A percentile compares a stretch with the other conserved stretches of the same genome.
phyloP scores from a whole-genome alignment of 225 moss, liverwort and hornwort genomes.

The Physcomitrellopsis africana region DNA sequence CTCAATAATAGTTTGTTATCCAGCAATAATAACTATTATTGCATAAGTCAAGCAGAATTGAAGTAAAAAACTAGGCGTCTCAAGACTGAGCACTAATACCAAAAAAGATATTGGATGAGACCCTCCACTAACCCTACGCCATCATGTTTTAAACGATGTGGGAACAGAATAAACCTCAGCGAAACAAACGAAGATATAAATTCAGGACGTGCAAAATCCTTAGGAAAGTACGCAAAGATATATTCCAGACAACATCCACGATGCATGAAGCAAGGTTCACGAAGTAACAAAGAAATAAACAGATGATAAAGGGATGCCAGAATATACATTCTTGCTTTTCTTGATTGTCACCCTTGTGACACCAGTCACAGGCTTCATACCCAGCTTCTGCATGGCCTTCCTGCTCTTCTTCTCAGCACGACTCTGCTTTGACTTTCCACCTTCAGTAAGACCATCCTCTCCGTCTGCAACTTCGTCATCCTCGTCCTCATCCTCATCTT shows the following conservation, averaged over 20 bases:
- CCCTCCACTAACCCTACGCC: too few species aligned
- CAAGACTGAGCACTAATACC: too few species aligned
- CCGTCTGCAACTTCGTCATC: conserved; percentile 54
- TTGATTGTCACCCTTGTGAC: conserved; percentile 89
- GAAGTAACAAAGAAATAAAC: not conserved
- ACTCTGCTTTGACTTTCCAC: conserved; percentile 76
- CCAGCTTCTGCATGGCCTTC: conserved; percentile 94
- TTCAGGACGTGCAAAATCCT: too few species aligned
- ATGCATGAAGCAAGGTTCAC: not conserved
- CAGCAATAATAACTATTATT: too few species aligned
- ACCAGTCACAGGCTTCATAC: conserved; percentile 86
- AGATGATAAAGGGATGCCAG: not conserved
- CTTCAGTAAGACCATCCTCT: conserved; percentile 42
- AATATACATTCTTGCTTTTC: conserved; percentile 83
- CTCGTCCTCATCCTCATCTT: conserved; percentile 86
- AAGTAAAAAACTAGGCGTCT: too few species aligned
- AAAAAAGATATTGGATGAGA: too few species aligned
- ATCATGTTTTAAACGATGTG: too few species aligned
- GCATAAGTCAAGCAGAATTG: too few species aligned
- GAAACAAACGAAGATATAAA: too few species aligned
- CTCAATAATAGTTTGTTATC: too few species aligned
- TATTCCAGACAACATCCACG: not conserved
- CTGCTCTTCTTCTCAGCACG: conserved; percentile 92
- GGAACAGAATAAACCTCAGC: too few species aligned
- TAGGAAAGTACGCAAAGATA: not conserved